A percentile compares a stretch with the other conserved stretches of the same genome.
Conservation (phyloP, 1,284 basidiomycete genomes). For the Apiotrichum veenhuisii region DNA sequence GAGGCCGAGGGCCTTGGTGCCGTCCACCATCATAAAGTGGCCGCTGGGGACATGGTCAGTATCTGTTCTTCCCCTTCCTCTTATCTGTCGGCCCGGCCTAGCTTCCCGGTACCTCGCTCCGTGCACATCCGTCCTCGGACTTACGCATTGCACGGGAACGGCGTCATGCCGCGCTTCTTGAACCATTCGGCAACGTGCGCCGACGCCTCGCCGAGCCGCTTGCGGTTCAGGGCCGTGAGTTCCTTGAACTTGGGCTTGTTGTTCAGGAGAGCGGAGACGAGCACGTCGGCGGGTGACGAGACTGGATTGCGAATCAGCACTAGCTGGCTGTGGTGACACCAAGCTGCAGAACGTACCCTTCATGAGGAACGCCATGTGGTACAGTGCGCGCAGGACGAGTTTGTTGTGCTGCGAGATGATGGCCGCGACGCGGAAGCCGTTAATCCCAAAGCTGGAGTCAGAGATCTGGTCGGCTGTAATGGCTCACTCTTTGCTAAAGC, state of each 20-base stretch:
- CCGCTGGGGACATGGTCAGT: too few species aligned
- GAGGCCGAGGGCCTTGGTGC: constrained; percentile 5
- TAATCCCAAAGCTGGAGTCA: constrained; percentile 47
- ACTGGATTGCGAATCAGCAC: constrained; percentile 21
- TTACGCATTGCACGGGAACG: constrained; percentile 38
- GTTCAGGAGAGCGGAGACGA: constrained; percentile 37
- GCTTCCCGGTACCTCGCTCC: background rate
- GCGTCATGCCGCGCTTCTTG: constrained; percentile 33
- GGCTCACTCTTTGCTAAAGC: constrained; percentile 49
- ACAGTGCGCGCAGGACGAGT: constrained; percentile 42
- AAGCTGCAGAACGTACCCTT: constrained; percentile 28
- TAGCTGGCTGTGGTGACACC: background rate
- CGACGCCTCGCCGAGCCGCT: constrained; percentile 34
- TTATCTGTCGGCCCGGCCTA: too few species aligned
- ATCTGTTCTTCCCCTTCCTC: too few species aligned
- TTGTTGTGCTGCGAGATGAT: constrained; percentile 50
- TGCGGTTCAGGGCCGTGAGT: constrained; percentile 34
- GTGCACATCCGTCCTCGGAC: constrained; percentile 1
- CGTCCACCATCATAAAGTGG: constrained; percentile 21
- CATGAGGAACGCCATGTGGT: constrained; percentile 41
- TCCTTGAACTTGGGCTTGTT: constrained; percentile 27
- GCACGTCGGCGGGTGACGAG: constrained; percentile 43
- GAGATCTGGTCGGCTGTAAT: background rate
- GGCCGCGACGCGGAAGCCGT: constrained; percentile 49
- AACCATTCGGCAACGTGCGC: constrained; percentile 41